Conservation (phyloP, 768 basidiomycete genomes). For the Boletus reticuloceps region DNA sequence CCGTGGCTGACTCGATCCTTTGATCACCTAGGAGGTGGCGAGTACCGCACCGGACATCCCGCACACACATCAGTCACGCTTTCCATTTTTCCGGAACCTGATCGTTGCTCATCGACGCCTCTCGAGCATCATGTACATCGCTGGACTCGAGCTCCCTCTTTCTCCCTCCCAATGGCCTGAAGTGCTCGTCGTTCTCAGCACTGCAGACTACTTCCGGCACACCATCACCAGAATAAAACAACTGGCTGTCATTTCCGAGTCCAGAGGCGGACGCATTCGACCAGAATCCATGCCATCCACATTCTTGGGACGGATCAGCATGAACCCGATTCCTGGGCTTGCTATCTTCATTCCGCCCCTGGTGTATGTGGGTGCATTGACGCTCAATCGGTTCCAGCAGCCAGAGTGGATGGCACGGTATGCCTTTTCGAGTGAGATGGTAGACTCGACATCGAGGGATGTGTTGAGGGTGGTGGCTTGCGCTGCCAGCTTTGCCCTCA, state of each 20-base stretch:
- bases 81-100: too few relatives aligned
- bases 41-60: too few relatives aligned
- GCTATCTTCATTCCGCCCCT: conserved; percentile 19
- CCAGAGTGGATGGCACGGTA: conserved; percentile 30
- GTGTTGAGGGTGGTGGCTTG: conserved; percentile 20
- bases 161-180: conserved; percentile 10
- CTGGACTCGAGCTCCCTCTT: conserved; percentile 9
- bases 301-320: conserved; percentile 15
- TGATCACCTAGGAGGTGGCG: too few relatives aligned
- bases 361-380: conserved; percentile 22
- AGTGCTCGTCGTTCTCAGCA: conserved; percentile 13
- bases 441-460: conserved; percentile 9
- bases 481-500: conserved; percentile 9
- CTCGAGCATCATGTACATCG: conserved; percentile 12
- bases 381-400: conserved; percentile 24
- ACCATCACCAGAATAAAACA: neutral
- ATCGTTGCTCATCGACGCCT: too few relatives aligned
- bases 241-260: neutral
- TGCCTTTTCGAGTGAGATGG: neutral
- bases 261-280: conserved; percentile 15
- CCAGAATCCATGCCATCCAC: conserved; percentile 12
- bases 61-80: too few relatives aligned
- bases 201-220: conserved; percentile 5
- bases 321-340: conserved; percentile 24
- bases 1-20: too few relatives aligned